Evolutionary conservation across 164 flowering plant species (phyloP), one percentile per base, ranked within the genome.

Genomic region (Vitis rupestris): DNA sequence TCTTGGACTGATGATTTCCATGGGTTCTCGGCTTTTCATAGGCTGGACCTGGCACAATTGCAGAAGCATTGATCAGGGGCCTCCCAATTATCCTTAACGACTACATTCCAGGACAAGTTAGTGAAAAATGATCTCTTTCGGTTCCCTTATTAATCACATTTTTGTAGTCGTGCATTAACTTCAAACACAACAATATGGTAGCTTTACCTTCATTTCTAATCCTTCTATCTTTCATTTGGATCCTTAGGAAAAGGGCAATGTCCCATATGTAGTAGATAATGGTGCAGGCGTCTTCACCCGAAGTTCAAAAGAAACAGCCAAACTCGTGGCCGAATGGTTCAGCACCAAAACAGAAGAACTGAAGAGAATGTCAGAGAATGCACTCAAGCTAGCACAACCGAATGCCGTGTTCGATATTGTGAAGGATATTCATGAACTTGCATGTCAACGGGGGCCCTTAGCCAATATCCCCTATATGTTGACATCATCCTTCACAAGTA

Each of bases 21-120:
- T 66, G 50, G 7, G 6, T 31, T 50, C 23, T 50, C 19, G 15
- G 63, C 29, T 11, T 74, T 70, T 51, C 65, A 23, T 69, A 94
- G 99, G 99, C 99, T 3, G 99, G 99, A 68, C 99, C 99, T 29
- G 99, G 99, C 23, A 94, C 99, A 62, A 94, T 94, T 75, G 96
- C 97, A 31, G 99, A 94, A 69, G 97, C 99, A 47, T 80, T 94
- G 84, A 94, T 94, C 69, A 80, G 94, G 58, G 97, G 97, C 16
- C 99, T 94, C 79, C 99, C 99, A 3, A 91, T 94, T 44, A 88
- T 94, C 70, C 94, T 94, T 67, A 94, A 94, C 48, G 99, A 94
- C 78, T 94, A 88, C 84, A 92, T 94, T 74, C 99, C 99, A 2
- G 99, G 99, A 68, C 99, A 94, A 84, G 98, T 90, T 10, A 66